Evolutionary conservation across 495 filamentous ascomycete genomes (phyloP).

Genomic region (Aspergillus saccharolyticus): DNA sequence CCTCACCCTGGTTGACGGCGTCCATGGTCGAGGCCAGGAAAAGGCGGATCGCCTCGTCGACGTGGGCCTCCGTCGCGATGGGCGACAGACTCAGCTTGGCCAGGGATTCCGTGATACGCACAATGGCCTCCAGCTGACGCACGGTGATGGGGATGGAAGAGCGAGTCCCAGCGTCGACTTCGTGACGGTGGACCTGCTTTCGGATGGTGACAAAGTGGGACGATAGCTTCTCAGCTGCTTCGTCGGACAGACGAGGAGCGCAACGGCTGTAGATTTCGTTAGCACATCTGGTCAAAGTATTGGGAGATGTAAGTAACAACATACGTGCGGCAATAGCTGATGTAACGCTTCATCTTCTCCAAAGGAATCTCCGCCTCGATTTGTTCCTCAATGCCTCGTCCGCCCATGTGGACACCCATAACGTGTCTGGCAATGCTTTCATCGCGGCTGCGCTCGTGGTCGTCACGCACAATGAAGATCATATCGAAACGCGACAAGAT

Average conservation of each 20-base stretch:
- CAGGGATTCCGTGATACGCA: slow-evolving; percentile 93
- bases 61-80: slow-evolving; percentile 82
- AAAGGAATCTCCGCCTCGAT: slow-evolving; percentile 81
- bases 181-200: slow-evolving; percentile 85
- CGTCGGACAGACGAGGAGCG: slow-evolving; percentile 84
- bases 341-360: slow-evolving; percentile 97
- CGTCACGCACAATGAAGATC: slow-evolving; percentile 98
- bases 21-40: slow-evolving; percentile 99
- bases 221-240: slow-evolving; percentile 93
- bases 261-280: slow-evolving; percentile 60
- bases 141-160: slow-evolving; percentile 97
- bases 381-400: slow-evolving; percentile 76
- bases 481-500: slow-evolving; percentile 99
- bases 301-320: slow-evolving; percentile 23
- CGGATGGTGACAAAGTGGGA: slow-evolving; percentile 97
- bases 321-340: slow-evolving; percentile 94
- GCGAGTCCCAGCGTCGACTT: slow-evolving; percentile 78
- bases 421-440: slow-evolving; percentile 95
- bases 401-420: slow-evolving; percentile 96
- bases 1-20: slow-evolving; percentile 83
- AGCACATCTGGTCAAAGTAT: slow-evolving; percentile 18
- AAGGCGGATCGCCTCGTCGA: slow-evolving; percentile 95
- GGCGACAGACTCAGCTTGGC: slow-evolving; percentile 85
- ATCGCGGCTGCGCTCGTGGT: slow-evolving; percentile 84
- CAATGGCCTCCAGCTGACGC: slow-evolving; percentile 92